Evolutionary conservation across 2,329 filamentous ascomycete species (phyloP), one percentile per base, ranked within the genome.

Genomic region (Graphilbum ipis-grandicollis): DNA sequence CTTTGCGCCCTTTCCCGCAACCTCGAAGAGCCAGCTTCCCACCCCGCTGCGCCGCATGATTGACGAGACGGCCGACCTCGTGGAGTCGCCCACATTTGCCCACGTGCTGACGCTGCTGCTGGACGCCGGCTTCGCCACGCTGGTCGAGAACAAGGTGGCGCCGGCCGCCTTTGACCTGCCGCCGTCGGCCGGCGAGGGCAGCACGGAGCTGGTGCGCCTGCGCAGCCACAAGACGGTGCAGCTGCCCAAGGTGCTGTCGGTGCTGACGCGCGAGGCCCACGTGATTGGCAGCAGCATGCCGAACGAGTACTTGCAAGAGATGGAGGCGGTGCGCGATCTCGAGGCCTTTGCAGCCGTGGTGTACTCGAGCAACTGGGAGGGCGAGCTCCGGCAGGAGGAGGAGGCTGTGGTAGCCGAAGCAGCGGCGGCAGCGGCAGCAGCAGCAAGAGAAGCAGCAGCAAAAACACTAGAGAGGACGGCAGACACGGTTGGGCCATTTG

Each of bases 11-110:
- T 8, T 25, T 25, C 7, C 23, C 12, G 23, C 23, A 7, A 8
- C 23, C 12, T 7, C 23, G 7, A 25, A n/a, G n/a, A n/a, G n/a
- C n/a, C n/a, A n/a, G n/a, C n/a, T n/a, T n/a, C n/a, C n/a, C n/a
- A n/a, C n/a, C n/a, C n/a, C n/a, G n/a, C 71, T 98, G 39, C 75
- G 88, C 39, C 78, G 81, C 40, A 70, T 98, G 17, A 71, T 98
- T 1, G 88, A 98, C 53, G 90, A 98, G 62, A 96, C 90, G 2
- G 82, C 88, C 29, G 90, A 98, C 53, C 70, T 98, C 19, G 78
- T 96, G 51, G 90, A 98, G 52, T 94, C 90, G 2, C 90, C 90
- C 0, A 72, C 82, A 26, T 96, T 96, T 57, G 71, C 77, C 1
- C 79, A 85, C 49, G 85, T 98, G 26, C 68, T 94, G 32, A 83